Evolutionary conservation across 2,329 filamentous ascomycete genomes (phyloP).

Genomic region (Fusarium nygamai): DNA sequence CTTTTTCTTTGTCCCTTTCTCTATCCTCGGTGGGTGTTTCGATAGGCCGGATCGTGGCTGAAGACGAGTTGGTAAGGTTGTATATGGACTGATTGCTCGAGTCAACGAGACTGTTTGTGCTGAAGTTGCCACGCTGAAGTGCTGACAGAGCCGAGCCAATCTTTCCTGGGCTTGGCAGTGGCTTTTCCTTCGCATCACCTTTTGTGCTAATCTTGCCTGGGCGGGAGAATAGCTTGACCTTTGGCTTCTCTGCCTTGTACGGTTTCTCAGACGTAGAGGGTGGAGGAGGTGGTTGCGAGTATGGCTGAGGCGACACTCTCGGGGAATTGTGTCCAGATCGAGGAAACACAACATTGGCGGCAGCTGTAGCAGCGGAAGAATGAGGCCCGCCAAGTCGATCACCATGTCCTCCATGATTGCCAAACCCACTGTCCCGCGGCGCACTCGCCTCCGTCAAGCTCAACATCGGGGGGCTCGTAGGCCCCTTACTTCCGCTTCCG

Average conservation of each 20-base stretch:
- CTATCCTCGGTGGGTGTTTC: conserved; percentile 61
- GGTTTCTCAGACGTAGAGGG: conserved; percentile 64
- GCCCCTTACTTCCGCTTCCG: conserved; percentile 57
- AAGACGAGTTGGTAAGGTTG: conserved; percentile 78
- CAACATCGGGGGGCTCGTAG: conserved; percentile 69
- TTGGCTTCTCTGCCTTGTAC: conserved; percentile 72
- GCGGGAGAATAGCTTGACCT: conserved; percentile 83
- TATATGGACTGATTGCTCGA: conserved; percentile 72
- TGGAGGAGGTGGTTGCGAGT: conserved; percentile 52
- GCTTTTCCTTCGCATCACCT: conserved; percentile 71
- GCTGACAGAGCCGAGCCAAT: conserved; percentile 73
- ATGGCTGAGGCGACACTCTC: conserved; percentile 49
- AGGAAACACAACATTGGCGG: conserved; percentile 77
- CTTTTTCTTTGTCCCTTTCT: conserved; percentile 54
- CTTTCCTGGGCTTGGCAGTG: conserved; percentile 77
- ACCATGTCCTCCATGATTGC: conserved; percentile 57
- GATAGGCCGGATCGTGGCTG: conserved; percentile 76
- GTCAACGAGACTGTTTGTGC: conserved; percentile 77
- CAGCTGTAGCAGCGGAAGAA: conserved; percentile 73
- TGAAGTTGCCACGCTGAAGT: conserved; percentile 72
- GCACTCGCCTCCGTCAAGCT: conserved; percentile 73
- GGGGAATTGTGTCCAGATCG: conserved; percentile 68
- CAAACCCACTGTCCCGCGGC: conserved; percentile 66
- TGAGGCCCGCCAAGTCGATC: conserved; percentile 66
- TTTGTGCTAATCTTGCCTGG: conserved; percentile 80